Conservation (phyloP, 805 yeast genomes). For the Lachancea nothofagi region DNA sequence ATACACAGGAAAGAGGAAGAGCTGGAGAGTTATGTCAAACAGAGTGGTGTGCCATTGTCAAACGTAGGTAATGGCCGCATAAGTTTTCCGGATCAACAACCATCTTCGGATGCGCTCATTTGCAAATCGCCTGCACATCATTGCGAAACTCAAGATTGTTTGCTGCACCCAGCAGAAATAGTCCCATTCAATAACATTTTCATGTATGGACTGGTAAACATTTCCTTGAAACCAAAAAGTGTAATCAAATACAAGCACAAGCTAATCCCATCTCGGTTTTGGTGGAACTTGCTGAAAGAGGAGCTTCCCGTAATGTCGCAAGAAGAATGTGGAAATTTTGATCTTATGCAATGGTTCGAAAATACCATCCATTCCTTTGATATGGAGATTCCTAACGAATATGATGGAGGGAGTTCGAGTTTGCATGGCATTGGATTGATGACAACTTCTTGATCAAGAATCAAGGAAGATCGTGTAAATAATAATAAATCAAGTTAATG, state of each 20-base stretch:
- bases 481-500: background rate
- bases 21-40: constrained; percentile 24
- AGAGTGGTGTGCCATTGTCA: constrained; percentile 30
- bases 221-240: constrained; percentile 24
- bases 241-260: constrained; percentile 26
- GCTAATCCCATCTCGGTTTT: constrained; percentile 29
- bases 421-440: constrained; percentile 6
- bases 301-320: constrained; percentile 24
- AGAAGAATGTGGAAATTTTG: constrained; percentile 19
- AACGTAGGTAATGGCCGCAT: constrained; percentile 23
- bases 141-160: constrained; percentile 13
- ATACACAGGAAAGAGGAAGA: constrained; percentile 34
- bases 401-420: background rate
- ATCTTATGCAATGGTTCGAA: constrained; percentile 28
- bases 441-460: background rate
- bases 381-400: constrained; percentile 16
- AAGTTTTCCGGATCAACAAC: constrained; percentile 1
- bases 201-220: constrained; percentile 24
- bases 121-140: background rate
- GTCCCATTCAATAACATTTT: constrained; percentile 25
- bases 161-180: constrained; percentile 26
- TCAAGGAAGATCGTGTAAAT: background rate
- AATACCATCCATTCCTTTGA: constrained; percentile 18
- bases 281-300: constrained; percentile 32
- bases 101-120: background rate